Conservation (phyloP, 2,329 filamentous ascomycete genomes). For the Metarhizium humberi region DNA sequence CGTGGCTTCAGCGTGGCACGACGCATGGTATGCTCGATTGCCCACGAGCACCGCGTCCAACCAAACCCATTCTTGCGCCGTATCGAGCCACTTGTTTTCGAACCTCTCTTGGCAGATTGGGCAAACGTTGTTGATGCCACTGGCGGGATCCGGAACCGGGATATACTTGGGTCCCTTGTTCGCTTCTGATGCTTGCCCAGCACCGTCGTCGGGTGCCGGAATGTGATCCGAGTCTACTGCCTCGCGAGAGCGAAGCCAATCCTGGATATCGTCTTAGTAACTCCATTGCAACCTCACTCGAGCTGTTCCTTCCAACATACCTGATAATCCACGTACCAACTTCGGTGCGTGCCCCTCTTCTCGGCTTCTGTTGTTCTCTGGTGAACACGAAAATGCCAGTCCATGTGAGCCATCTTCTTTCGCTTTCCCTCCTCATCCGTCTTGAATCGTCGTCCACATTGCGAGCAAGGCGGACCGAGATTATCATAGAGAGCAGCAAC, state of each 20-base stretch:
- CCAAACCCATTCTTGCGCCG: constrained; percentile 95
- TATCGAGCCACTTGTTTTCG: constrained; percentile 83
- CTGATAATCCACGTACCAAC: constrained; percentile 88
- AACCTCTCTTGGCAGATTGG: constrained; percentile 96
- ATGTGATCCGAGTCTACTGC: constrained; percentile 57
- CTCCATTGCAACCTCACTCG: too few species aligned
- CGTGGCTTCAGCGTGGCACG: constrained; percentile 75
- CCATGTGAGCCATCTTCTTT: constrained; percentile 85
- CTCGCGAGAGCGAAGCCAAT: constrained; percentile 85
- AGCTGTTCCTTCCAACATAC: constrained; percentile 35
- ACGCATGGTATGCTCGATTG: constrained; percentile 77
- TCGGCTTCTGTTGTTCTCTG: constrained; percentile 79
- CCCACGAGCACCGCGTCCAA: constrained; percentile 76
- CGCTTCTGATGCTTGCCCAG: constrained; percentile 25
- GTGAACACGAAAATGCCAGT: constrained; percentile 97
- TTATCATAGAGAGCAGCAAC: constrained; percentile 69
- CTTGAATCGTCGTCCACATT: constrained; percentile 81
- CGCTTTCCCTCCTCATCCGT: constrained; percentile 68
- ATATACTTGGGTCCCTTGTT: constrained; percentile 56
- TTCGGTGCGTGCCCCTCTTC: constrained; percentile 79
- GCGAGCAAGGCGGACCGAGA: constrained; percentile 78
- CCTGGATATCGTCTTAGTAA: constrained; percentile 37
- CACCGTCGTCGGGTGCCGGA: constrained; percentile 21
- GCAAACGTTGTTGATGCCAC: constrained; percentile 67
- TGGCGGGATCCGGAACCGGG: constrained; percentile 70